Base-by-base conservation (phyloP, 1,139 yeast species). In the Dujonia santamariae region DNA sequence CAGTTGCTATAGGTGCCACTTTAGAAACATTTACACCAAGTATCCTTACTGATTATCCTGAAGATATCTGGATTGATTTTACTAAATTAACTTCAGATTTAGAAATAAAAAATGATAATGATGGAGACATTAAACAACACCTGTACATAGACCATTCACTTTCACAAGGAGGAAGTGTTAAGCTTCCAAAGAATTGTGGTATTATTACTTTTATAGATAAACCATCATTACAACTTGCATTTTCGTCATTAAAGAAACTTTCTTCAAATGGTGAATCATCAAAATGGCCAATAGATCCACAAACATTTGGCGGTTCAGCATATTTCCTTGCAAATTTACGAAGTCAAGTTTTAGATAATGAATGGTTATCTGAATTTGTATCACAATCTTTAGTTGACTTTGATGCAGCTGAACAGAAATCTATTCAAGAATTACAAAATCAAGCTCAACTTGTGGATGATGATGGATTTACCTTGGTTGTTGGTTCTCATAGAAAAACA, bases 401-500 rank as follows among this genome's bases (percentile, higher is more conserved):
- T 56, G 86, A 83, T 48, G 61, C 69, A 37, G 78, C 81, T 18
- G 98, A 92, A 53, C 75, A 72, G 42, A 78, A 74, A 37, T 78
- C 84, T 5, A 71, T 67, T 28, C 78, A 77, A 22, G 78, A 79
- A 31, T 71, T 81, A 37, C 72, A 75, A 51, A 54, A 62, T 30
- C 70, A 73, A 63, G 66, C 76, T 23, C 72, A 74, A 32, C 56
- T 80, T 22, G 92, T 85, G 7, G 97, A 90, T 55, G 96, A 85
- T 44, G 97, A 90, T 54, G 97, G 97, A 2, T 90, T 90, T 61
- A 87, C 95, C 0, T 62, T 85, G 51, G 97, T 90, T 34, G 95
- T 87, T 20, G 90, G 95, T 6, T 72, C 84, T 32, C 90, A 85
- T 54, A 75, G 95, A 44, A 87, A 85, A 67, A 81, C 94, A 2